phyloP scores from a whole-genome alignment of 805 yeast species.

The Novakomyces olei region DNA sequence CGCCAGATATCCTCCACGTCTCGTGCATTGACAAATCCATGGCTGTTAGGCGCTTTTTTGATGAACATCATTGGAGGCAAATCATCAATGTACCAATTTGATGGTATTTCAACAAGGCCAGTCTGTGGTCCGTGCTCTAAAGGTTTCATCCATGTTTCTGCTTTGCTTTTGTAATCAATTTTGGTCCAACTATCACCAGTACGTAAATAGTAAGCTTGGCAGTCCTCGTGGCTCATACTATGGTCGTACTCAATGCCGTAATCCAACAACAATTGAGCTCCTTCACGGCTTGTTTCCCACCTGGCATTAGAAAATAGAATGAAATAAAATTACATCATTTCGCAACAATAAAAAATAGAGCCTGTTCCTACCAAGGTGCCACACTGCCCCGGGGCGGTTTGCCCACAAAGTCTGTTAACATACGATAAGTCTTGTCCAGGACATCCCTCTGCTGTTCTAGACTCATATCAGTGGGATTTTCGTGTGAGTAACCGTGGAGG shows the following conservation, averaged over 20 bases:
- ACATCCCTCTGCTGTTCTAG: slow-evolving; percentile 19
- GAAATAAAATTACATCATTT: too few relatives aligned
- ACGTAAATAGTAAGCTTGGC: slow-evolving; percentile 19
- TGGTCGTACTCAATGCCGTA: slow-evolving; percentile 21
- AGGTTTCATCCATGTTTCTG: slow-evolving; percentile 21
- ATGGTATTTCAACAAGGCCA: slow-evolving; percentile 20
- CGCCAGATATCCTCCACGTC: slow-evolving; percentile 20
- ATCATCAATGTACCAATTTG: slow-evolving; percentile 20
- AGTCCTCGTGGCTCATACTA: slow-evolving; percentile 19
- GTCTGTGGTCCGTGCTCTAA: slow-evolving; percentile 16
- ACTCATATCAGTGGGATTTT: slow-evolving; percentile 19
- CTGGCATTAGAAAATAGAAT: too few relatives aligned
- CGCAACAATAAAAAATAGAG: too few relatives aligned
- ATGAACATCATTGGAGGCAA: slow-evolving; percentile 22
- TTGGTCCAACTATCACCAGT: slow-evolving; percentile 20
- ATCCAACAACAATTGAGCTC: slow-evolving; percentile 16
- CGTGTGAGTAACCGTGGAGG: slow-evolving; percentile 20
- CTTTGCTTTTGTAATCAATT: slow-evolving; percentile 18
- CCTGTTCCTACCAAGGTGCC: slow-evolving; percentile 22
- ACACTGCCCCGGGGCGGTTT: slow-evolving; percentile 19
- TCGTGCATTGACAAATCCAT: slow-evolving; percentile 19
- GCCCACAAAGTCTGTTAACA: slow-evolving; percentile 18
- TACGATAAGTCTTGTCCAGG: slow-evolving; percentile 16
- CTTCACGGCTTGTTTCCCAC: slow-evolving; percentile 19
- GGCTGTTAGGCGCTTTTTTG: slow-evolving; percentile 15